Base-by-base conservation (phyloP, 1,284 basidiomycete genomes). In the Irpex sp. region DNA sequence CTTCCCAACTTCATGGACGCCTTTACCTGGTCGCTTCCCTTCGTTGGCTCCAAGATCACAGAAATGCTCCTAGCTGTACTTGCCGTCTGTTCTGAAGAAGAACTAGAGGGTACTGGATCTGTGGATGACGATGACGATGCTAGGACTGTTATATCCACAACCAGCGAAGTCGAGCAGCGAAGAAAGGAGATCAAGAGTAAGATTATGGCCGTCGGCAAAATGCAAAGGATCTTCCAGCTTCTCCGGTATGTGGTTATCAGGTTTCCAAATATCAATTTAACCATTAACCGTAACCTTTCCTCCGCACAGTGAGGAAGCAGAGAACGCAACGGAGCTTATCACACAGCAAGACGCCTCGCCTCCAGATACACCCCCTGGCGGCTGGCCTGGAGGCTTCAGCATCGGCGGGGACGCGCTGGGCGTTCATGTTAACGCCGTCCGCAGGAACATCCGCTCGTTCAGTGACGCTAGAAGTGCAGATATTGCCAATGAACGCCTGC, bases 1-100 rank as follows among this genome's bases (percentile, higher is more conserved):
- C 81, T 99, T 48, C 97, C 97, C 4, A 99, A 98, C 78, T 98
- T 98, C 71, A 97, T 98, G 93, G 95, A 99, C 76, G 97, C 94
- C 38, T 99, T 99, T 76, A 98, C 97, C 1, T 99, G 97, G 97
- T 94, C 92, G 79, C 79, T 99, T 67, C 97, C 97, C 0, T 99
- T 99, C 73, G 97, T 99, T 5, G 97, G 97, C 52, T 89, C 95
- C 65, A 99, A 99, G 81, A 98, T 95, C 94, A 73, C 68, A 87
- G 97, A 99, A 74, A 98, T 98, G 97, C 81, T 99, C 40, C 89
- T 99, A 59, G 94, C 96, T 9, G 93, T 99, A 68, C 82, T 99
- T 56, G 92, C 93, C 72, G 92, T 95, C 65, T 99, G 97, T 79
- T 93, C 92, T 67, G 90, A 94, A 71, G 96, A 98, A 74, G 97